Percentiles rank a stretch among this genome's conserved stretches.
Conservation (phyloP, 2,329 filamentous ascomycete species). For the Biscogniauxia mediterranea region DNA sequence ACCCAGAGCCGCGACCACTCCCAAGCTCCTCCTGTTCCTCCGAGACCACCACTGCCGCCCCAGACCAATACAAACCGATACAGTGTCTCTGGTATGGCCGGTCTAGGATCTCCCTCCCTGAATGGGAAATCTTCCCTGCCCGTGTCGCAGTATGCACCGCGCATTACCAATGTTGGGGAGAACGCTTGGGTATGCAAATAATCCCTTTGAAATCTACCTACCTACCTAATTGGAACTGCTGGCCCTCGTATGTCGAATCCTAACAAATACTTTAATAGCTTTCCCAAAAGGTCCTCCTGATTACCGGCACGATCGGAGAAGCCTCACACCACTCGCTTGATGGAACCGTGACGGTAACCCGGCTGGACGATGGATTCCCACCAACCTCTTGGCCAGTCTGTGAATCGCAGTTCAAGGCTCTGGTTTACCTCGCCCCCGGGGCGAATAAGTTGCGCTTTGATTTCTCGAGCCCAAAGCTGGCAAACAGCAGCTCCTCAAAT, state of each 20-base stretch:
- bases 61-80: constrained; percentile 51
- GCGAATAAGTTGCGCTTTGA: constrained; percentile 87
- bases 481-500: constrained; percentile 63
- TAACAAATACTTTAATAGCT: constrained; percentile 53
- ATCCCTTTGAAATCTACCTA: constrained; percentile 14
- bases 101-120: constrained; percentile 54
- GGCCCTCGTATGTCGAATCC: neutral
- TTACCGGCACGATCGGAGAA: constrained; percentile 81
- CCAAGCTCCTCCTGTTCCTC: constrained; percentile 31
- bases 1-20: constrained; percentile 54
- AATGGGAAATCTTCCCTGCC: constrained; percentile 56
- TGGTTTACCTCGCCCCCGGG: constrained; percentile 87
- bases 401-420: constrained; percentile 86
- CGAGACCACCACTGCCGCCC: constrained; percentile 38
- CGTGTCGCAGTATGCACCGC: constrained; percentile 77
- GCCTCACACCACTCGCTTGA: constrained; percentile 66
- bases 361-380: constrained; percentile 84
- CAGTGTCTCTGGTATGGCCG: constrained; percentile 64
- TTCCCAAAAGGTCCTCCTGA: constrained; percentile 83
- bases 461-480: constrained; percentile 79
- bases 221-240: neutral
- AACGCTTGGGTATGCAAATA: constrained; percentile 72
- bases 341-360: constrained; percentile 74
- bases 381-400: constrained; percentile 82
- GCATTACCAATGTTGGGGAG: constrained; percentile 74